Base-by-base conservation (phyloP, 2,329 filamentous ascomycete genomes). In the Exophiala viscosa region DNA sequence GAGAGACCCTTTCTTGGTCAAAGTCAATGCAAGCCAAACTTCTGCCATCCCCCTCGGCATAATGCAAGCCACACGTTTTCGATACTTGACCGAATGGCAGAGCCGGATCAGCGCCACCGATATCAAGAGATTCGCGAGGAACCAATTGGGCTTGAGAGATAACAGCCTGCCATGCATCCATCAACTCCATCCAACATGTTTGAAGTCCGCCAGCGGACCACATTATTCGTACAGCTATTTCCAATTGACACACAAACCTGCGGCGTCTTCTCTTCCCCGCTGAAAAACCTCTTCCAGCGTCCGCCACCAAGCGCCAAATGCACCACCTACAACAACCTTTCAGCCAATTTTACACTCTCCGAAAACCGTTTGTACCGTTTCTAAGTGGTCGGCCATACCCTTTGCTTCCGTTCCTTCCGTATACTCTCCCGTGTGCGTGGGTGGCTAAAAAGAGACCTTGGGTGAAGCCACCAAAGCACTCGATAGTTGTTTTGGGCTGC, bases 351-450 rank as follows among this genome's bases (percentile, higher is more conserved):
- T 28, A 33, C 31, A 18, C 44, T 14, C 32, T 35, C 46, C 33
- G 23, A 28, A 13, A 20, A 31, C 43, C 43, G 23, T 40, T 23
- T 48, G 23, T 41, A 32, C 20, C 46, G 9, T 41, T 42, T 8
- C 9, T 23, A 14, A 23, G 9, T n/a, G n/a, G 48, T 45, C 34
- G 42, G 49, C 42, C 49, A 15, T 46, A 20, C 17, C 49, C 49
- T 43, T 52, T 52, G 49, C 42, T 10, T 52, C 49, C 43, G 41
- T 45, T 35, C 33, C n/a, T 47, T 31, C 45, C 45, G 45, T 17
- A 14, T 17, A 4, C 14, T 15, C 11, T 17, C 13, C 17, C 32
- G n/a, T 38, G 39, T 28, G 23, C 23, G 23, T 28, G 23, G 5
- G 40, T 31, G 40, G 40, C 40, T 42, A 23, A 42, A 14, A 23